Percentiles rank a stretch among this genome's conserved stretches.
These are phyloP conservation scores for Quercus phellos DNA, from an alignment of 331 rosid genomes.

Conservation along the genomic window DNA sequence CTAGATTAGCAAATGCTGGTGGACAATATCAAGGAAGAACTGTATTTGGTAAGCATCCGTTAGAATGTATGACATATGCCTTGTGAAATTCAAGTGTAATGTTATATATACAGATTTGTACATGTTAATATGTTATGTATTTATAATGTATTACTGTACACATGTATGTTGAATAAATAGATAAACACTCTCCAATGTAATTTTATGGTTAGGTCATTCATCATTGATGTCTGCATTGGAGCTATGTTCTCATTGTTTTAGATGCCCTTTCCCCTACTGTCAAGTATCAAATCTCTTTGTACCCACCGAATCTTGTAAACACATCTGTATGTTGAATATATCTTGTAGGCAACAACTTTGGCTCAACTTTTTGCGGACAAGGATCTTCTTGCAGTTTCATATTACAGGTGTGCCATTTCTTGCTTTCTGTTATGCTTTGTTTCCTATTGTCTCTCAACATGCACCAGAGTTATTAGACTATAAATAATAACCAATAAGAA, in stretches of 20 bases:
- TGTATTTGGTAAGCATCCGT: conserved; percentile 38
- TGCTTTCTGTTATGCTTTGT: conserved; percentile 4
- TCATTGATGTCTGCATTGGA: background rate
- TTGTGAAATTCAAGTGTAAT: background rate
- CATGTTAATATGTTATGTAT: too few species aligned
- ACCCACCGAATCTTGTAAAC: background rate
- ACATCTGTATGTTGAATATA: background rate
- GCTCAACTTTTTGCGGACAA: conserved; percentile 26
- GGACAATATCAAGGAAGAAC: conserved; percentile 33
- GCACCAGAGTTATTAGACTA: background rate
- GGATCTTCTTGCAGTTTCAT: conserved; percentile 48
- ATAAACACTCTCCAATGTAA: background rate
- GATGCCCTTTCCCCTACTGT: background rate
- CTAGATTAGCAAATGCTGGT: conserved; percentile 21
- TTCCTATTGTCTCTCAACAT: background rate
- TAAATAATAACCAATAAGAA: background rate
- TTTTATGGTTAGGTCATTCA: too few species aligned
- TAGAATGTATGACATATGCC: conserved; percentile 9
- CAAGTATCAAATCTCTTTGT: background rate
- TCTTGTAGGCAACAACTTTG: conserved; percentile 36
- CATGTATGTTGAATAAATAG: too few species aligned
- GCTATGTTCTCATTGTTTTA: background rate
- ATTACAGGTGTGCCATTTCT: conserved; percentile 46
- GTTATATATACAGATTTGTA: background rate
- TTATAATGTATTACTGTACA: too few species aligned